Evolutionary conservation across 2,329 filamentous ascomycete genomes (phyloP), one percentile per base, ranked within the genome.

Genomic region (Penicillium vulpinum): DNA sequence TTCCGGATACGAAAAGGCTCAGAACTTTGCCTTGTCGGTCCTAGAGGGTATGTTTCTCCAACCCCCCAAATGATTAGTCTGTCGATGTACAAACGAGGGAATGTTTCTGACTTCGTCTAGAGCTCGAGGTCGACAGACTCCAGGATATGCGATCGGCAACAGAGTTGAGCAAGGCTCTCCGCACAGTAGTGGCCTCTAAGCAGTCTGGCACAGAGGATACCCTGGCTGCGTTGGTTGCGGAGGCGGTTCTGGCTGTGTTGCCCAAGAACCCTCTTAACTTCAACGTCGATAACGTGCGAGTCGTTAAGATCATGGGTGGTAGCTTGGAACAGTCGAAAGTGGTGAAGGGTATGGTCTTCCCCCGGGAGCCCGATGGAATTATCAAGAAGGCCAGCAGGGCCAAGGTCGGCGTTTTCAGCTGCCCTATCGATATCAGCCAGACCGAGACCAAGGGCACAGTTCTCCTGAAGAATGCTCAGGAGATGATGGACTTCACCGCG

Each of bases 301-400:
- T 99, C 57, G 95, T 99, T 69, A 99, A 99, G 85, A 99, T 99
- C 71, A 97, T 99, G 93, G 94, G 94, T 68, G 93, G 94, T 63
- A 92, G 89, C 74, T 81, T 99, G 72, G 91, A 95, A 70, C 92
- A 99, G 80, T 96, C 92, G 75, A 88, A 86, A 65, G 93, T 99
- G 15, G 89, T 99, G 59, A 95, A 90, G 83, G 94, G 94, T 65
- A 99, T 99, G 94, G 95, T 99, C 51, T 97, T 99, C 74, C 88
- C 91, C 69, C 89, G 95, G 73, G 90, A 96, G 77, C 94, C 94
- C n/a, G 89, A 96, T 72, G 92, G 93, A 67, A 84, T 84, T 16
- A 81, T 97, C 74, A 97, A 96, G 84, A 96, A 95, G 81, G 92
- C 89, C 31, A 82, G 79, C 67, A 94, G 91, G 79, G 93, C 94